These are phyloP conservation scores for Gossypium rotundifolium DNA, from an alignment of 345 rosid genomes.

Conservation along the genomic window DNA sequence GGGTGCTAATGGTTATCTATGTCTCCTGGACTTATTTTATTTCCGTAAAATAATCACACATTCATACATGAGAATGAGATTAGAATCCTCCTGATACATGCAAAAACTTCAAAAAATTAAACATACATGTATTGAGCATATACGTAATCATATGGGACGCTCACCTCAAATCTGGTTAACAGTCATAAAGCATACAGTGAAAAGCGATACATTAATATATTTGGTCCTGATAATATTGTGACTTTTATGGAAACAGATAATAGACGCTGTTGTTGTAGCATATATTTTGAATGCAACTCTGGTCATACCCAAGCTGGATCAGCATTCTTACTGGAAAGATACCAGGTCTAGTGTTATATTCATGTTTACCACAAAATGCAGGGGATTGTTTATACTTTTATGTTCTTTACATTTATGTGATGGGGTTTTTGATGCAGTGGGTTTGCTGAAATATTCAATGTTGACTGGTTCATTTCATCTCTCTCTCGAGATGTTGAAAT, in stretches of 20 bases:
- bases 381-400: background rate
- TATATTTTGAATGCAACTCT: slow-evolving; percentile 92
- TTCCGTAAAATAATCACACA: background rate
- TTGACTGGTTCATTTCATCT: slow-evolving; percentile 68
- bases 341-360: slow-evolving; percentile 39
- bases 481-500: slow-evolving; percentile 61
- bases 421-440: slow-evolving; percentile 48
- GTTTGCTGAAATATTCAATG: slow-evolving; percentile 77
- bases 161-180: background rate
- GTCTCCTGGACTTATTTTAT: background rate
- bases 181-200: background rate
- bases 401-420: slow-evolving; percentile 5
- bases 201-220: background rate
- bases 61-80: no score
- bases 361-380: slow-evolving; percentile 6
- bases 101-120: no score
- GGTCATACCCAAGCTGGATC: slow-evolving; percentile 80
- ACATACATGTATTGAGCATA: no score
- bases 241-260: slow-evolving; percentile 46
- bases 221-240: background rate
- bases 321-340: slow-evolving; percentile 90
- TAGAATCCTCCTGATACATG: no score
- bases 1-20: background rate
- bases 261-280: slow-evolving; percentile 86
- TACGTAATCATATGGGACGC: background rate